Conservation (phyloP, 345 rosid species). For the Gossypium longicalyx region DNA sequence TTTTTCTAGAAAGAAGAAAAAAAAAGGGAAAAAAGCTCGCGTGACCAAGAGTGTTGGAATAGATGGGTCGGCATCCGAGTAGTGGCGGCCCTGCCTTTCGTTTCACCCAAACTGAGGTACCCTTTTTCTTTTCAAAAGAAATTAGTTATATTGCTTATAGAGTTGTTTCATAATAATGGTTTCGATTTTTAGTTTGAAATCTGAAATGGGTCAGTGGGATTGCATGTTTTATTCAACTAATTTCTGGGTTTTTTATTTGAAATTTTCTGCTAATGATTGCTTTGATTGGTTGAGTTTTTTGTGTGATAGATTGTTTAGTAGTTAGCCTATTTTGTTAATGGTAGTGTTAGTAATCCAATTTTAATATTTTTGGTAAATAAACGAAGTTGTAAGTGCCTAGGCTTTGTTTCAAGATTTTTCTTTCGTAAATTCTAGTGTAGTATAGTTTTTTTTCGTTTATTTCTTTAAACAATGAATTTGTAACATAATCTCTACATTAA, state of each 20-base stretch:
- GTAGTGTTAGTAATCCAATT: neutral
- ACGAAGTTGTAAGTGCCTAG: neutral
- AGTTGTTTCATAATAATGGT: neutral
- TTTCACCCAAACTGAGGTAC: constrained; percentile 64
- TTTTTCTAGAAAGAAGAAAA: neutral
- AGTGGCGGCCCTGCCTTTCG: constrained; percentile 98
- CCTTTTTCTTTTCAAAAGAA: constrained; percentile 13
- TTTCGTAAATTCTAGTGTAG: neutral
- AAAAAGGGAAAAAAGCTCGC: neutral
- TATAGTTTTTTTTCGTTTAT: neutral
- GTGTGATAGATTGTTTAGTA: neutral
- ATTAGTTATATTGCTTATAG: neutral
- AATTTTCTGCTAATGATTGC: neutral
- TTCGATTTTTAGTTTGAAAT: neutral
- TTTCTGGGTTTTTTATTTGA: constrained; percentile 1
- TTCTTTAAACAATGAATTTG: neutral
- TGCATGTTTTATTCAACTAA: neutral
- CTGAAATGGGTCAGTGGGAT: constrained; percentile 1
- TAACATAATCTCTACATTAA: constrained; percentile 20
- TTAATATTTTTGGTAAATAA: neutral
- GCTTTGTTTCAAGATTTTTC: too few species aligned
- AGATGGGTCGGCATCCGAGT: constrained; percentile 94
- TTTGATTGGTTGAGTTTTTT: neutral
- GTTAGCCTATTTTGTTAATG: neutral
- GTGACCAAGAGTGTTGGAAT: neutral